These are phyloP conservation scores for Phalaenopsis equestris DNA, from an alignment of 106 monocot species.

Conservation along the genomic window DNA sequence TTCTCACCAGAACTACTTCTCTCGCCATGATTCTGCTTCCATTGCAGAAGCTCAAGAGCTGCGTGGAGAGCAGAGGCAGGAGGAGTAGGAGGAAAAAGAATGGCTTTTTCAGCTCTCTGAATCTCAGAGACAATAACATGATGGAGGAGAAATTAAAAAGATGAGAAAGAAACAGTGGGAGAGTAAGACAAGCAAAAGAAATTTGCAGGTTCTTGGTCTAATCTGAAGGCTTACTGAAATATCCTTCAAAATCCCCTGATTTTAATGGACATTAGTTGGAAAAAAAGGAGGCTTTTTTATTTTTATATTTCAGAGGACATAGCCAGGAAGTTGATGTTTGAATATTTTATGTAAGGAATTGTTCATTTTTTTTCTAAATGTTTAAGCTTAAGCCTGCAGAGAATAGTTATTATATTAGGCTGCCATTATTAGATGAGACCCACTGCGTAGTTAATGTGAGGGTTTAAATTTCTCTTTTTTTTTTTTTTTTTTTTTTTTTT, in stretches of 20 bases:
- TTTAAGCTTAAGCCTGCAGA: background rate
- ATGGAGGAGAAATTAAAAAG: background rate
- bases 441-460: background rate
- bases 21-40: slow-evolving; percentile 10
- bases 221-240: background rate
- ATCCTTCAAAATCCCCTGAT: background rate
- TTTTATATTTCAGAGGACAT: background rate
- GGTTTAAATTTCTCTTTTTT: too few species aligned
- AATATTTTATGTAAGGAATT: background rate
- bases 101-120: background rate
- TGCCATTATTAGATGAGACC: background rate
- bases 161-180: background rate
- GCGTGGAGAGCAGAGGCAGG: slow-evolving; percentile 11
- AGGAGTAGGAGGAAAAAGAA: slow-evolving; percentile 8
- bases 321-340: background rate
- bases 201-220: background rate
- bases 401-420: background rate
- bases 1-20: background rate
- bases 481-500: background rate
- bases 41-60: slow-evolving; percentile 6
- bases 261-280: background rate
- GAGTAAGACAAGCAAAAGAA: background rate
- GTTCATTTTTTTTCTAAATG: background rate
- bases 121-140: background rate
- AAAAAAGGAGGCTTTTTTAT: background rate